A percentile compares a stretch with the other conserved stretches of the same genome.
phyloP scores from a whole-genome alignment of 2,329 filamentous ascomycete genomes.

The Hirsutella thompsonii region DNA sequence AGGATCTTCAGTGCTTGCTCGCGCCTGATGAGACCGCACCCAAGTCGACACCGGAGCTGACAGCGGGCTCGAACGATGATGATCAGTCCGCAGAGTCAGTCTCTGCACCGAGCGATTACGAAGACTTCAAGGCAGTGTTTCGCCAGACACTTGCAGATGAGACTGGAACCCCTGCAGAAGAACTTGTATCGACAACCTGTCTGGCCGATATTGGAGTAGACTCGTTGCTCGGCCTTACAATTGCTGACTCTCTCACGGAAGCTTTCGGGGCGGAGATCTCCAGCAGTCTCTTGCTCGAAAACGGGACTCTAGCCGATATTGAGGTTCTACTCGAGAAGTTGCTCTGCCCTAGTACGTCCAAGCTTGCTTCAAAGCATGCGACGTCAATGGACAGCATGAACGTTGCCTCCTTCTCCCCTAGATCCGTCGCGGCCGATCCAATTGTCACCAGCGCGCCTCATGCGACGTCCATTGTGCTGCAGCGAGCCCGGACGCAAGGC shows the following conservation, averaged over 20 bases:
- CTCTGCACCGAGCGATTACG: neutral
- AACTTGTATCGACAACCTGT: neutral
- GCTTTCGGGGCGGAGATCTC: neutral
- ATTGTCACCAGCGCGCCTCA: neutral
- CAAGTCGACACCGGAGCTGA: neutral
- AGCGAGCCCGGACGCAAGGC: conserved; percentile 7
- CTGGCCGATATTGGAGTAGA: conserved; percentile 5
- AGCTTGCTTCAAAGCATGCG: neutral
- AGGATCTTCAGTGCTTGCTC: conserved; percentile 1
- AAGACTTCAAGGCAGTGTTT: neutral
- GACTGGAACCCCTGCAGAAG: conserved; percentile 1
- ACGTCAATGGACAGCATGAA: neutral
- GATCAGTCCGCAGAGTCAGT: neutral
- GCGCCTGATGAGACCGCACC: neutral
- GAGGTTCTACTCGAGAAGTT: neutral
- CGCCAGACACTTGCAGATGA: conserved; percentile 5
- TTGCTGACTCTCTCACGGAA: conserved; percentile 1
- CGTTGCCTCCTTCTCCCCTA: too few species aligned
- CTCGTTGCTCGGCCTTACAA: conserved; percentile 4
- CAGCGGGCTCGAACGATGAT: neutral
- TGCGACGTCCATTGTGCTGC: neutral
- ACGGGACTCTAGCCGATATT: neutral
- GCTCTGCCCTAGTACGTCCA: neutral
- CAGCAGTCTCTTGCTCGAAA: neutral
- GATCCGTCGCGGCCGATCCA: neutral